Evolutionary conservation across 1,284 basidiomycete genomes (phyloP), one percentile per base, ranked within the genome.

Genomic region (Termitomyces sp.): DNA sequence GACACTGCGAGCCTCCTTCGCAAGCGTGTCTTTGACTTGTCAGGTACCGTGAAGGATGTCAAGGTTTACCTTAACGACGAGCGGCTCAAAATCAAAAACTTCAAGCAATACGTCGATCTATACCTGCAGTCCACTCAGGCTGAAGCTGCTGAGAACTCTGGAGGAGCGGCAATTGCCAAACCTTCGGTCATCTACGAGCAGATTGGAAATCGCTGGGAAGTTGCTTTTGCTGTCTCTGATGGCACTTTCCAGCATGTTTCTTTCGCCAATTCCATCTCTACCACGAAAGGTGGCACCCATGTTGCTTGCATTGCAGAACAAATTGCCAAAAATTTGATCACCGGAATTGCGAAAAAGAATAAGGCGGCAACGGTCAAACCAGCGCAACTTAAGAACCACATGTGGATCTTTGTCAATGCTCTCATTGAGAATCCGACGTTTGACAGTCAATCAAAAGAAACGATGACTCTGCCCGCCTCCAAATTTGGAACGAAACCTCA

Each of bases 371-470:
- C 88, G 1, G 88, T 99, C 64, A 98, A 98, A 72, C 81, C 92
- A 10, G 83, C 86, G 55, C 93, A 97, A 72, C 88, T 99, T 73
- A 96, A 93, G 76, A 95, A 91, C 66, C 95, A 99, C 67, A 93
- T 99, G 83, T 97, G 93, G 93, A 81, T 99, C 56, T 99, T 99
- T 66, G 89, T 99, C 68, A 99, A 99, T 65, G 86, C 92, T 19
- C 78, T 97, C 58, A 90, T 99, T 58, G 95, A 97, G 73, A 99
- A 99, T 67, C 96, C 97, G 8, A 93, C 95, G 1, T 99, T 99
- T 71, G 96, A 99, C 78, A 95, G 93, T 74, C 97, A 99, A 72
- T 99, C 97, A 44, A 99, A 99, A 75, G 97, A 99, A 71, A 92
- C 88, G 7, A 73, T 99, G 60, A 99, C 95, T 1, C 75, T 99